Base-by-base conservation (phyloP, 306 rosid species). In the Rosa multiflora region DNA sequence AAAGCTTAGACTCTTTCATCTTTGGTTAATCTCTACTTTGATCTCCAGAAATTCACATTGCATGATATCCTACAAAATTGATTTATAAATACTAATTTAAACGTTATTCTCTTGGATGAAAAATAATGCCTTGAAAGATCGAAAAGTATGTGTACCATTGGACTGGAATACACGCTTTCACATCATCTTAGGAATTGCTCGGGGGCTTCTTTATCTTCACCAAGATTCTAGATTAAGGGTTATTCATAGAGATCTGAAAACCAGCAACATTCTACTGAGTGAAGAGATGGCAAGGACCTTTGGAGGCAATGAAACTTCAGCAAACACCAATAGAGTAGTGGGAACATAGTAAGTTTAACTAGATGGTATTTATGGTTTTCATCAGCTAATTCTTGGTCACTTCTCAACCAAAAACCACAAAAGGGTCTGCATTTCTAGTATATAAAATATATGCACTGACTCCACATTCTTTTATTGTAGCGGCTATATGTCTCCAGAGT, bases 201-300 rank as follows among this genome's bases (percentile, higher is more conserved):
- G 96, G 47, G 97, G 97, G 17, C 94, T 93, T 23, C 89, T 93
- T 63, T 93, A 93, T 61, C 91, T 93, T 12, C 96, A 93, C 13
- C 87, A 93, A 85, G 96, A 93, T 82, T 93, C 94, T 4, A 89
- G 96, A 40, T 44, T 92, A 73, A 88, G 97, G 79, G 85, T 92
- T 76, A 90, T 90, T 56, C 95, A 92, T 61, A 85, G 96, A 75
- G 93, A 90, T 77, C 68, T 92, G 58, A 92, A 92, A 80, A 82
- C 93, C 53, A 90, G 93, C 73, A 92, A 92, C 52, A 88, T 92
- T 77, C 85, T 92, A 10, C 76, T 90, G 56, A 91, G 88, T 46
- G 88, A 86, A 83, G 91, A 90, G 75, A 92, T 89, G 75, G 94
- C 94, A 0, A 87, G 91, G 78, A 92, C 90, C 73, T 87, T 90